phyloP scores from a whole-genome alignment of 208 protist species.

The Phytomonas sp. region DNA sequence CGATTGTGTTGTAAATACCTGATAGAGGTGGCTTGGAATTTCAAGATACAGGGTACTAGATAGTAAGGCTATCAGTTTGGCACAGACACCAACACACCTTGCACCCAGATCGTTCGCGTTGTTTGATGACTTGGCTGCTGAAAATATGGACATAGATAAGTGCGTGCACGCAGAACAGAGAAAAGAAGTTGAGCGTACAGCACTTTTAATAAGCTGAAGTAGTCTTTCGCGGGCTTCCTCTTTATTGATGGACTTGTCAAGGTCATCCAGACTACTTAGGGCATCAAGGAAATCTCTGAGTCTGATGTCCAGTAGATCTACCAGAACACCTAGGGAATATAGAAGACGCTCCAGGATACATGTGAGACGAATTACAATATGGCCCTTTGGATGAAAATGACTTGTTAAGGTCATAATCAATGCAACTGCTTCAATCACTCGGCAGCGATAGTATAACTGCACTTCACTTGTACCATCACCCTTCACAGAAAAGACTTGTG shows the following conservation, averaged over 20 bases:
- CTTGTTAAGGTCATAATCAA: background rate
- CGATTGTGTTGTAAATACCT: background rate
- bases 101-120: background rate
- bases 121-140: background rate
- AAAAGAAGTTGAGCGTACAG: background rate
- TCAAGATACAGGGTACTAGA: background rate
- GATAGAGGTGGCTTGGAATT: background rate
- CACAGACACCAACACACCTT: background rate
- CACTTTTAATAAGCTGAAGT: background rate
- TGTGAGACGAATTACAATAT: background rate
- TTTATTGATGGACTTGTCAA: background rate
- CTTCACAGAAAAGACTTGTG: background rate
- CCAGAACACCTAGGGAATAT: background rate
- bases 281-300: background rate
- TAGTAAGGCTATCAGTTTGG: background rate
- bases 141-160: background rate
- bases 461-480: background rate
- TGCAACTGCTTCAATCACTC: background rate
- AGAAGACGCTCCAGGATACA: background rate
- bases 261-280: background rate
- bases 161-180: background rate
- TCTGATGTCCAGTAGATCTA: background rate
- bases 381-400: background rate
- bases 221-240: background rate
- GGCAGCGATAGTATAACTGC: background rate